A percentile compares a stretch with the other conserved stretches of the same genome.
Evolutionary conservation across 352 stramenopile genomes (phyloP).

Genomic region (Pythium chondricola): DNA sequence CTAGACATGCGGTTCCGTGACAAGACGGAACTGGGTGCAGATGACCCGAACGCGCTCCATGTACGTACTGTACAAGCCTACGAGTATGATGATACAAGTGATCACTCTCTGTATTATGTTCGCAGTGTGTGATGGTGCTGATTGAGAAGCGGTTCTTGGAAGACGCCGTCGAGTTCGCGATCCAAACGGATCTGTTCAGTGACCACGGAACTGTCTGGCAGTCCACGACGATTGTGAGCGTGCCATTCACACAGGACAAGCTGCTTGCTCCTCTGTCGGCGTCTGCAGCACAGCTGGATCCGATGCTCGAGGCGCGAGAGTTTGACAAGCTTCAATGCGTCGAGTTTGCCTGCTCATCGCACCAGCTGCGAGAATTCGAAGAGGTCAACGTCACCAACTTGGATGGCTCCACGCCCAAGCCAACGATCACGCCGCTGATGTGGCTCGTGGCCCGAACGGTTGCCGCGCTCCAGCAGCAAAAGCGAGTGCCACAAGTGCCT

Average conservation of each 20-base stretch:
- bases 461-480: constrained; percentile 37
- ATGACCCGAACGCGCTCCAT: constrained; percentile 17
- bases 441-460: constrained; percentile 49
- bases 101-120: neutral
- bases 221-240: constrained; percentile 51
- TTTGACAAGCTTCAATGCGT: constrained; percentile 13
- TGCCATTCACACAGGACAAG: constrained; percentile 59
- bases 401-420: constrained; percentile 17
- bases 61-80: constrained; percentile 20
- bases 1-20: constrained; percentile 68
- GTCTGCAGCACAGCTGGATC: constrained; percentile 34
- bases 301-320: constrained; percentile 17
- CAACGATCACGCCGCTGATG: constrained; percentile 34
- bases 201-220: constrained; percentile 71
- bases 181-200: constrained; percentile 74
- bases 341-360: constrained; percentile 35
- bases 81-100: neutral
- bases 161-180: constrained; percentile 59
- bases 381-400: constrained; percentile 45
- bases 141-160: constrained; percentile 69
- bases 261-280: constrained; percentile 43
- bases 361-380: constrained; percentile 48
- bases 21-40: constrained; percentile 3
- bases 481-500: constrained; percentile 42
- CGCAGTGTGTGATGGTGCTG: constrained; percentile 69